Evolutionary conservation across 2,329 filamentous ascomycete genomes (phyloP).

Genomic region (Phialocephala subalpina): DNA sequence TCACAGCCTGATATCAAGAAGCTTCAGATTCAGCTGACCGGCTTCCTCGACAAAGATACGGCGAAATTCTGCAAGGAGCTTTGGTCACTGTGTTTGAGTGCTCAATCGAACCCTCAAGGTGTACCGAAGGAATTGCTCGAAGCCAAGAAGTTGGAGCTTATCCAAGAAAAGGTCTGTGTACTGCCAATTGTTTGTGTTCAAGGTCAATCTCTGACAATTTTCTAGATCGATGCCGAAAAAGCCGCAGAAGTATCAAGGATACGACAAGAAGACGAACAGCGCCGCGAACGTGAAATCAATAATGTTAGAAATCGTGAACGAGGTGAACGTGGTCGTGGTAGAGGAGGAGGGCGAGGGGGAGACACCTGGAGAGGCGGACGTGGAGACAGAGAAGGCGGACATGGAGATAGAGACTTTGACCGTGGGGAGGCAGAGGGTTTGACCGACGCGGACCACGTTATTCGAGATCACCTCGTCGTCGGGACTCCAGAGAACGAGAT

Average conservation of each 20-base stretch:
- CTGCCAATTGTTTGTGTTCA: neutral
- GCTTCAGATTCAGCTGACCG: conserved; percentile 92
- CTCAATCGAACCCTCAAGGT: conserved; percentile 86
- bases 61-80: conserved; percentile 90
- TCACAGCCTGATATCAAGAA: conserved; percentile 91
- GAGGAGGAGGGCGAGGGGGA: conserved; percentile 57
- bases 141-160: conserved; percentile 93
- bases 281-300: conserved; percentile 75
- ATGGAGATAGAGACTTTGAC: conserved; percentile 54
- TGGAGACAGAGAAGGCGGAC: conserved; percentile 48
- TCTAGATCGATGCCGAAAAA: conserved; percentile 81
- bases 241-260: conserved; percentile 78
- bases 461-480: conserved; percentile 51
- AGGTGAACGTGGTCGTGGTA: conserved; percentile 58
- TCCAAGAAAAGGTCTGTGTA: conserved; percentile 84
- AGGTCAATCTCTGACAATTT: conserved; percentile 26
- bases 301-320: conserved; percentile 72
- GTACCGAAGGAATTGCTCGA: conserved; percentile 95
- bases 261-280: conserved; percentile 74
- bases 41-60: conserved; percentile 94
- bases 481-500: conserved; percentile 47
- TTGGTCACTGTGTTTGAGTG: conserved; percentile 91
- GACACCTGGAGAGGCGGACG: conserved; percentile 53
- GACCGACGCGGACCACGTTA: conserved; percentile 53
- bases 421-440: conserved; percentile 46